Percentiles rank a stretch among this genome's conserved stretches.
Evolutionary conservation across 306 rosid genomes (phyloP).

Genomic region (Echinosophora koreensis): DNA sequence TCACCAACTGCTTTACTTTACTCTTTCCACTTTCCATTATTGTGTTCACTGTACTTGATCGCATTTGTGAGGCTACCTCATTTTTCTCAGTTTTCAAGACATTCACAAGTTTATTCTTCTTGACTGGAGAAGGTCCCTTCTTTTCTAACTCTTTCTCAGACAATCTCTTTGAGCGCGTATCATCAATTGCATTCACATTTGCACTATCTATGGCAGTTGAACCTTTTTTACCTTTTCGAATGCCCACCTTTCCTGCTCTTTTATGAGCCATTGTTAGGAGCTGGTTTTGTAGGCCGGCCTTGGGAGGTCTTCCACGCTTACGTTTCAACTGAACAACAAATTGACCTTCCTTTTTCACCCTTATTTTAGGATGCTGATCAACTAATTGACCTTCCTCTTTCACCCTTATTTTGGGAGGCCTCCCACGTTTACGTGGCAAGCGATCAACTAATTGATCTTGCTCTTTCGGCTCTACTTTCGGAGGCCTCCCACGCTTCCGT

Average conservation of each 20-base stretch:
- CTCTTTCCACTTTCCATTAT: constrained; percentile 31
- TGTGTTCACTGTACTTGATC: constrained; percentile 40
- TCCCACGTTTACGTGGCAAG: constrained; percentile 26
- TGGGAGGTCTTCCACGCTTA: constrained; percentile 64
- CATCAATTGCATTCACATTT: constrained; percentile 42
- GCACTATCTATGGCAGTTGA: constrained; percentile 44
- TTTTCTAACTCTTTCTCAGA: constrained; percentile 39
- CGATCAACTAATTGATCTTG: constrained; percentile 26
- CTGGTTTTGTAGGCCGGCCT: constrained; percentile 42
- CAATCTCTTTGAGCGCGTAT: constrained; percentile 42
- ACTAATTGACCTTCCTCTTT: constrained; percentile 33
- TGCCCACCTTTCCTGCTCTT: constrained; percentile 45
- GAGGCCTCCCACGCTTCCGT: constrained; percentile 43
- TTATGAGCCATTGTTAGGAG: constrained; percentile 38
- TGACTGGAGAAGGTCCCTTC: constrained; percentile 45
- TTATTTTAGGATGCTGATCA: constrained; percentile 44
- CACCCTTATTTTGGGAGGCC: constrained; percentile 43
- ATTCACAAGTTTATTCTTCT: constrained; percentile 39
- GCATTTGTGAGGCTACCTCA: constrained; percentile 35
- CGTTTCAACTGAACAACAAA: constrained; percentile 35
- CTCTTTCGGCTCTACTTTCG: constrained; percentile 41
- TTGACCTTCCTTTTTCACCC: constrained; percentile 17
- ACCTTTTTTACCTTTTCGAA: constrained; percentile 31
- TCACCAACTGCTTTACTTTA: constrained; percentile 61
- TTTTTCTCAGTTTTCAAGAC: constrained; percentile 50